Evolutionary conservation across 805 yeast species (phyloP).

Genomic region (Candida xyloterini): DNA sequence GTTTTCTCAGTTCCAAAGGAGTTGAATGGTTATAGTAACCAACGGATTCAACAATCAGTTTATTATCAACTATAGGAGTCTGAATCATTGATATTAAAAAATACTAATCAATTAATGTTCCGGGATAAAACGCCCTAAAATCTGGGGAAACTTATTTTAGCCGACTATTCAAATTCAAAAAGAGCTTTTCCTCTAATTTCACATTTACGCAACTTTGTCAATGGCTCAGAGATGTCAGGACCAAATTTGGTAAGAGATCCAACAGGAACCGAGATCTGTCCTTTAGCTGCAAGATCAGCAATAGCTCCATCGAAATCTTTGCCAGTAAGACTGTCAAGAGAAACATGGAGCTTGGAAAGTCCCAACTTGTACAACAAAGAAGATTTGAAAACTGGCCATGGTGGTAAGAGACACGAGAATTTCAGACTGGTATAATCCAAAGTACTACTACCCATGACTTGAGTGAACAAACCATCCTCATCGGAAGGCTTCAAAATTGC

Average conservation of each 20-base stretch:
- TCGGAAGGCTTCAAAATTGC: conserved; percentile 42
- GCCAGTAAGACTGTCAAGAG: background rate
- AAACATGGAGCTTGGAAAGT: background rate
- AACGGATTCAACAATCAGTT: conserved; percentile 7
- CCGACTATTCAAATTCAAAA: conserved; percentile 17
- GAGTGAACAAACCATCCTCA: conserved; percentile 44
- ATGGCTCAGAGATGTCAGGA: conserved; percentile 43
- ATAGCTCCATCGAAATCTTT: background rate
- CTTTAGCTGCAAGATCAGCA: conserved; percentile 7
- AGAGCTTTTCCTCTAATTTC: conserved; percentile 61
- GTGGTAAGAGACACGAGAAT: background rate
- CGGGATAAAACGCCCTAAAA: background rate
- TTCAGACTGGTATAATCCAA: conserved; percentile 29
- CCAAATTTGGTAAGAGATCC: conserved; percentile 17
- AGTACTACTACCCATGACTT: conserved; percentile 53
- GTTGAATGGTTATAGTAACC: conserved; percentile 15
- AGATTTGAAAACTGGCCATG: background rate
- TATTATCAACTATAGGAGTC: conserved; percentile 6
- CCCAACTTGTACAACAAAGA: background rate
- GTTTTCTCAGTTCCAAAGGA: conserved; percentile 13
- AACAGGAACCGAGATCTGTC: conserved; percentile 27
- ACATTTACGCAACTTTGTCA: conserved; percentile 41
- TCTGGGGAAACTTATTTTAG: background rate
- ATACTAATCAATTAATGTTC: background rate
- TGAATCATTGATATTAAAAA: background rate